Evolutionary conservation across 2,329 filamentous ascomycete species (phyloP).

Genomic region (Trichophyton schoenleinii): DNA sequence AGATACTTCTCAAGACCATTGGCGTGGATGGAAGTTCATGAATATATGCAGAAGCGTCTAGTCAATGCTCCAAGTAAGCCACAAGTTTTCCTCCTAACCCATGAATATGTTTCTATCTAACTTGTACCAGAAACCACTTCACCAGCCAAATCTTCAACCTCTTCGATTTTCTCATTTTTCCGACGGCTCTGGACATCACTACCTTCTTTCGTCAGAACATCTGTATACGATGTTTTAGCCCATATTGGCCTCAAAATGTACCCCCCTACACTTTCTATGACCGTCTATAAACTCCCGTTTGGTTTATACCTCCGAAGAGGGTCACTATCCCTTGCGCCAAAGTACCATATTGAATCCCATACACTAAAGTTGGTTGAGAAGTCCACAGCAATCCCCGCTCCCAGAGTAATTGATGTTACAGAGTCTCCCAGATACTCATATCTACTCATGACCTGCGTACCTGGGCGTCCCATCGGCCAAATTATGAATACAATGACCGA

Average conservation of each 20-base stretch:
- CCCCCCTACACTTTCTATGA: conserved; percentile 10
- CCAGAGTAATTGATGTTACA: conserved; percentile 10
- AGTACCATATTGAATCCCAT: conserved; percentile 9
- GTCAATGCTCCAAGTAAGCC: neutral
- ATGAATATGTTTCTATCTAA: neutral
- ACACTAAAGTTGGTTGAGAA: conserved; percentile 10
- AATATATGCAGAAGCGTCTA: neutral
- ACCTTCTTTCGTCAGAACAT: neutral
- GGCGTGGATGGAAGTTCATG: conserved; percentile 5
- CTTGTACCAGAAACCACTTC: neutral
- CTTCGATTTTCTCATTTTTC: neutral
- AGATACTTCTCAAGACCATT: conserved; percentile 5
- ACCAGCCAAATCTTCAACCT: neutral
- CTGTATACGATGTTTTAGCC: conserved; percentile 7
- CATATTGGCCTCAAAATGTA: conserved; percentile 8
- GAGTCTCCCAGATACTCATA: conserved; percentile 6
- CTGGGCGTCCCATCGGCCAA: conserved; percentile 12
- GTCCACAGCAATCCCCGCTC: conserved; percentile 9
- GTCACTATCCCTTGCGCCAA: conserved; percentile 3
- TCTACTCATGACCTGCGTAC: conserved; percentile 13
- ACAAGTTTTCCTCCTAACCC: too few relatives aligned
- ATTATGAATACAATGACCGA: conserved; percentile 11
- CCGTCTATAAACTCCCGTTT: conserved; percentile 11
- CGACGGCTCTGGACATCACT: neutral
- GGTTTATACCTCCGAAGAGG: conserved; percentile 12